Evolutionary conservation across 345 rosid species (phyloP).

Genomic region (Carallia pectinifolia): DNA sequence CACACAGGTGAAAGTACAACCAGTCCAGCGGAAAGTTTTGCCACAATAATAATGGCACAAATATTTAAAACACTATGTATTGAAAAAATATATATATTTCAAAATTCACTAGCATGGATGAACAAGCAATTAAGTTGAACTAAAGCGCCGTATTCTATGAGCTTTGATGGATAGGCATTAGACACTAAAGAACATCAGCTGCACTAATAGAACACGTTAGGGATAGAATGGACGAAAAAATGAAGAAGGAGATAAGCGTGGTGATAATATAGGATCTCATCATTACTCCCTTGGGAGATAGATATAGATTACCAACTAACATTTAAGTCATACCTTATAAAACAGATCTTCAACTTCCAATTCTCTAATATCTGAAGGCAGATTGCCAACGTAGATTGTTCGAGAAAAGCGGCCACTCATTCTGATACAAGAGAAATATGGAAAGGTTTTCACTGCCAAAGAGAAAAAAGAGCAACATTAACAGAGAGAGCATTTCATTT

Average conservation of each 20-base stretch:
- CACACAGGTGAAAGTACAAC: background rate
- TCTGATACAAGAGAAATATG: slow-evolving; percentile 14
- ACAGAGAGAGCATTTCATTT: slow-evolving; percentile 13
- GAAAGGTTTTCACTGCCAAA: slow-evolving; percentile 22
- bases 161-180: too few relatives aligned
- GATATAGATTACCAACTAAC: background rate
- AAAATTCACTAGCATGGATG: too few relatives aligned
- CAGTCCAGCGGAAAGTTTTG: background rate
- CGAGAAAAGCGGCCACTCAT: slow-evolving; percentile 97
- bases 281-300: too few relatives aligned
- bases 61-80: too few relatives aligned
- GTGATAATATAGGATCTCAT: too few relatives aligned
- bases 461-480: slow-evolving; percentile 21
- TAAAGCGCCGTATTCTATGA: too few relatives aligned
- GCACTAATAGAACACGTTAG: too few relatives aligned
- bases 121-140: too few relatives aligned
- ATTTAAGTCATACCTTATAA: slow-evolving; percentile 64
- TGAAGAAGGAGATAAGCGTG: too few relatives aligned
- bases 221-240: too few relatives aligned
- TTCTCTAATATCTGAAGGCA: slow-evolving; percentile 87
- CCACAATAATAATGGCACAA: background rate
- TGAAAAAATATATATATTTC: too few relatives aligned
- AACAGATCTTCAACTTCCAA: slow-evolving; percentile 85
- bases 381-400: slow-evolving; percentile 90
- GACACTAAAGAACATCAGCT: too few relatives aligned